Percentiles rank a stretch among this genome's conserved stretches.
Evolutionary conservation across 345 rosid genomes (phyloP).

Genomic region (Microcos paniculata): DNA sequence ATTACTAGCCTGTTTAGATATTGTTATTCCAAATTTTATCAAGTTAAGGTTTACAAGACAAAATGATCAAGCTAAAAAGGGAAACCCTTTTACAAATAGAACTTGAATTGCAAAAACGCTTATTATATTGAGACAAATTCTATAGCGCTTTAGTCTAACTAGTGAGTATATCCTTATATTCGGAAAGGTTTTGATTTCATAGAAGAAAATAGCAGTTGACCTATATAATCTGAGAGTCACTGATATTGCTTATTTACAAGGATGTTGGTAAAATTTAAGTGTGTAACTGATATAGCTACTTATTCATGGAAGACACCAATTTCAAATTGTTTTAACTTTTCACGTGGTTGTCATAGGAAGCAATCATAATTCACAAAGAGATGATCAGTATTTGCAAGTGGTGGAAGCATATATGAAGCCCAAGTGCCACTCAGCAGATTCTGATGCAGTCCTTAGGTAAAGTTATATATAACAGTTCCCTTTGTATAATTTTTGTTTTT

Average conservation of each 20-base stretch:
- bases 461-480: conserved; percentile 17
- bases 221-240: not conserved
- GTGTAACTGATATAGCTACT: not conserved
- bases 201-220: not conserved
- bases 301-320: no score
- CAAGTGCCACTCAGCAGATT: conserved; percentile 76
- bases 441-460: conserved; percentile 64
- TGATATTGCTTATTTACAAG: not conserved
- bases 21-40: not conserved
- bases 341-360: conserved; percentile 34
- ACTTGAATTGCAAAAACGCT: not conserved
- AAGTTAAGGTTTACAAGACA: not conserved
- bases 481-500: not conserved
- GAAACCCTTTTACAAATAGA: not conserved
- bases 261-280: not conserved
- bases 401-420: conserved; percentile 83
- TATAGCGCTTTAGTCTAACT: not conserved
- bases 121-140: conserved; percentile 7
- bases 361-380: conserved; percentile 27
- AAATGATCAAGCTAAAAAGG: not conserved
- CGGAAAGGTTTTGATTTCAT: not conserved
- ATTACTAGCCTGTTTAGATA: not conserved
- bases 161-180: not conserved
- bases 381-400: conserved; percentile 54
- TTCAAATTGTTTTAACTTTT: not conserved